Evolutionary conservation across 106 monocot species (phyloP), one percentile per base, ranked within the genome.

Genomic region (Dendrobium catenatum): DNA sequence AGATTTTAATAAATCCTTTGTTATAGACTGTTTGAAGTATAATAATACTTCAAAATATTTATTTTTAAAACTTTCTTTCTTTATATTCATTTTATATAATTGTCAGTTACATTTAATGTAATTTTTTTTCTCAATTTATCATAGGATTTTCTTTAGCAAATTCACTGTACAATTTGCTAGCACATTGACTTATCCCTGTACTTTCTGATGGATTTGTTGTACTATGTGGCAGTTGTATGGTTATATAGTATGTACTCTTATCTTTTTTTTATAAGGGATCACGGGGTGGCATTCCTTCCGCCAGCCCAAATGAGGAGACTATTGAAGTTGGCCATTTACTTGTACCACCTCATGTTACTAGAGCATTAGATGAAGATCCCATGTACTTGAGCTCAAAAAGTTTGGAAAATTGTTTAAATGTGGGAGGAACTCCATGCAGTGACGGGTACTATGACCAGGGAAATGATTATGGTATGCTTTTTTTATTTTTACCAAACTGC

Each of bases 311-410:
- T 61, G 83, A 78, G 16, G 83, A 87, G 22, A 43, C 66, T 43
- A 27, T 81, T 74, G 73, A 84, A 40, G 68, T 81, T 74, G 80
- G 78, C 11, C 20, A 73, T 74, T 81, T 87, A 47, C 72, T 84
- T 78, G 70, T 58, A 4, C 77, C 84, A 15, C 78, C 77, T 8
- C 80, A 78, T 33, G 44, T 2, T 47, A 68, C 68, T 2, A n/a
- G 42, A 56, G 33, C 7, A 49, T 67, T 83, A 54, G 80, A 59
- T 67, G 42, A n/a, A 17, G 77, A 81, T 58, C 77, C 15, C 73
- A 76, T 75, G 47, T 46, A 20, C n/a, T 40, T 81, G 48, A 11
- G 41, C 51, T 79, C 75, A 26, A 56, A 74, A 24, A 40, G 6
- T 16, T 37, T 68, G 6, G 54, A 76, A 46, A 70, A 67, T 13